These are phyloP conservation scores for Agarophyton chilense DNA, from an alignment of 23 red algal species.

Conservation along the genomic window DNA sequence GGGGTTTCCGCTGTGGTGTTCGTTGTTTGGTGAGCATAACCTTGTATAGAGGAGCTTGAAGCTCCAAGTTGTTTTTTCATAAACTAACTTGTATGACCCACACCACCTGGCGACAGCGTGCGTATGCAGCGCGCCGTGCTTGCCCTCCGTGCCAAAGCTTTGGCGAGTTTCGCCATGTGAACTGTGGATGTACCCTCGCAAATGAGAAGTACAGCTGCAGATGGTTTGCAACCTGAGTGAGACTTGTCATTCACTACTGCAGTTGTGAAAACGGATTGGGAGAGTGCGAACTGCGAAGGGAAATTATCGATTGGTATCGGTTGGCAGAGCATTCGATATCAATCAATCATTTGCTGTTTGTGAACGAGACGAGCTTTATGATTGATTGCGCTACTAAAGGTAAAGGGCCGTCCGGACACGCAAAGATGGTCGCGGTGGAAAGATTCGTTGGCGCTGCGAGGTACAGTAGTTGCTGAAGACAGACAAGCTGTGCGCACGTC, in stretches of 20 bases:
- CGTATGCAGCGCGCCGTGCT: background rate
- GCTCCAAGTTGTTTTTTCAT: background rate
- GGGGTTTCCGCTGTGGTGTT: background rate
- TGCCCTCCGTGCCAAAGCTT: too few relatives aligned
- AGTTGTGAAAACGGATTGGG: too few relatives aligned
- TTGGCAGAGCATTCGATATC: background rate
- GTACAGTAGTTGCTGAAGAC: too few relatives aligned
- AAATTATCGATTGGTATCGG: background rate
- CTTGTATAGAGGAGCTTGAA: slow-evolving; percentile 17
- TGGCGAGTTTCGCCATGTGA: too few relatives aligned
- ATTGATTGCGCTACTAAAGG: background rate
- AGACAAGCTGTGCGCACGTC: too few relatives aligned
- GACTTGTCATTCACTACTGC: too few relatives aligned
- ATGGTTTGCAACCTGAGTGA: background rate
- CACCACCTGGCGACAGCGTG: background rate
- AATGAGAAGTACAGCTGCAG: background rate
- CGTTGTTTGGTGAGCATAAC: background rate
- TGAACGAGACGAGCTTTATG: background rate
- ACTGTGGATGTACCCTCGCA: too few relatives aligned
- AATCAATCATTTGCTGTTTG: background rate
- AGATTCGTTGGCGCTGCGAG: too few relatives aligned
- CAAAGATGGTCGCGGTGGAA: too few relatives aligned
- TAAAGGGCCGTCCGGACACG: too few relatives aligned
- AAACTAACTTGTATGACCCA: background rate
- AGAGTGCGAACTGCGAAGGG: too few relatives aligned